These are phyloP conservation scores for Gossypium davidsonii DNA, from an alignment of 441 rosid species.

Conservation along the genomic window DNA sequence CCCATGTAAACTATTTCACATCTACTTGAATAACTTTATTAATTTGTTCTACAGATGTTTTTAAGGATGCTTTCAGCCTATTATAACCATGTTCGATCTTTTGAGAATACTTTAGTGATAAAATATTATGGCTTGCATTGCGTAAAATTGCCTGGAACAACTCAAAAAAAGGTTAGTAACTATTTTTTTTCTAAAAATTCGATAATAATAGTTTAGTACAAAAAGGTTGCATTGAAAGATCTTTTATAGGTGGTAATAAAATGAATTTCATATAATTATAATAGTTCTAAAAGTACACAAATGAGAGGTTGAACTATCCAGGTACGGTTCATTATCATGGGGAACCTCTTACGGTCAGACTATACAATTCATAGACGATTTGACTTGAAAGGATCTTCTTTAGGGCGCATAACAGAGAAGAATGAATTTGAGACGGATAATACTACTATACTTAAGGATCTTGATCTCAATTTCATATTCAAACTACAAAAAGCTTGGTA, in stretches of 20 bases:
- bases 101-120: slow-evolving; percentile 54
- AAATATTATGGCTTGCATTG: slow-evolving; percentile 63
- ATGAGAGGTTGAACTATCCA: slow-evolving; percentile 16
- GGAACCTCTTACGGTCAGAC: slow-evolving; percentile 57
- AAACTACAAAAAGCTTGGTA: slow-evolving; percentile 55
- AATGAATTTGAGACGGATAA: slow-evolving; percentile 50
- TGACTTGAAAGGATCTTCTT: slow-evolving; percentile 68
- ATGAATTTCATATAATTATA: neutral
- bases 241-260: neutral
- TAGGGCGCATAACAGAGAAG: slow-evolving; percentile 58
- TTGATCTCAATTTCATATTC: slow-evolving; percentile 62
- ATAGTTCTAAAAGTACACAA: neutral
- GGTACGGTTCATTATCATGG: slow-evolving; percentile 70
- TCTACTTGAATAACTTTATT: neutral
- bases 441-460: slow-evolving; percentile 62
- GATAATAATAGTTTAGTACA: neutral
- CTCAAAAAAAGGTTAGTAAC: slow-evolving; percentile 49
- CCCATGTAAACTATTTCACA: neutral
- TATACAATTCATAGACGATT: slow-evolving; percentile 51
- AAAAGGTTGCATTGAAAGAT: neutral
- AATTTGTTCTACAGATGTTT: slow-evolving; percentile 34
- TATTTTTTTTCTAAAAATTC: neutral
- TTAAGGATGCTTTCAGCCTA: slow-evolving; percentile 68
- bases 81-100: slow-evolving; percentile 55
- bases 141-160: slow-evolving; percentile 50